phyloP scores from a whole-genome alignment of 306 rosid genomes.

The Purshia tridentata region DNA sequence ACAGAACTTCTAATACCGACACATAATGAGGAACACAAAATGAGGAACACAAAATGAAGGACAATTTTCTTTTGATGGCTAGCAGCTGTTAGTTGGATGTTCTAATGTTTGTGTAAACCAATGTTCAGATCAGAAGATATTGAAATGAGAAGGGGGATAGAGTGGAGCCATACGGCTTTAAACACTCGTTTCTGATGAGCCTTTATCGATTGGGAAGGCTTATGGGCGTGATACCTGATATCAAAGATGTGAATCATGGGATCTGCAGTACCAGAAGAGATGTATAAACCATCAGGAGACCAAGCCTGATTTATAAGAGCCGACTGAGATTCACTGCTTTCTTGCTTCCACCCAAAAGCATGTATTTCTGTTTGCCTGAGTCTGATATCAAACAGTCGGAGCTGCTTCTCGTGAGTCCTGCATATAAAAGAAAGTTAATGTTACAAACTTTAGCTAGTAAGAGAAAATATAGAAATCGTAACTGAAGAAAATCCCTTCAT shows the following conservation, averaged over 20 bases:
- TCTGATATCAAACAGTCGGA: slow-evolving; percentile 81
- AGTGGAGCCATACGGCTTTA: slow-evolving; percentile 87
- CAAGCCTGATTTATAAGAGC: slow-evolving; percentile 95
- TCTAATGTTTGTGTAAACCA: slow-evolving; percentile 65
- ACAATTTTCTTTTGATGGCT: slow-evolving; percentile 8
- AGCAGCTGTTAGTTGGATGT: neutral
- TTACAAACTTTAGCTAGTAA: slow-evolving; percentile 8
- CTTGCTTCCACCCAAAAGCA: slow-evolving; percentile 97
- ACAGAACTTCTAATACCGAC: neutral
- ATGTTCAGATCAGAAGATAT: slow-evolving; percentile 90
- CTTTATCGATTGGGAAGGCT: slow-evolving; percentile 77
- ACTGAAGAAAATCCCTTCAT: slow-evolving; percentile 6
- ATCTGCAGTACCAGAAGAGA: slow-evolving; percentile 89
- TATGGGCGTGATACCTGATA: slow-evolving; percentile 61
- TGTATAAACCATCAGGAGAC: slow-evolving; percentile 91
- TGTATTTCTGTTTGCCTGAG: slow-evolving; percentile 80
- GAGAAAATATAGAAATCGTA: slow-evolving; percentile 7
- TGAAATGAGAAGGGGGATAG: slow-evolving; percentile 76
- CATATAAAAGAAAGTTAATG: slow-evolving; percentile 19
- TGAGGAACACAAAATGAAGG: neutral
- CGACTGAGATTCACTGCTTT: slow-evolving; percentile 94
- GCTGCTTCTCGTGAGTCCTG: slow-evolving; percentile 89
- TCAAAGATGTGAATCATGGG: slow-evolving; percentile 92
- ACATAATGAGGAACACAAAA: neutral
- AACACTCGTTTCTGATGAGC: slow-evolving; percentile 96